Conservation (phyloP, 768 basidiomycete genomes). For the Leucosporidium creatinivorum region DNA sequence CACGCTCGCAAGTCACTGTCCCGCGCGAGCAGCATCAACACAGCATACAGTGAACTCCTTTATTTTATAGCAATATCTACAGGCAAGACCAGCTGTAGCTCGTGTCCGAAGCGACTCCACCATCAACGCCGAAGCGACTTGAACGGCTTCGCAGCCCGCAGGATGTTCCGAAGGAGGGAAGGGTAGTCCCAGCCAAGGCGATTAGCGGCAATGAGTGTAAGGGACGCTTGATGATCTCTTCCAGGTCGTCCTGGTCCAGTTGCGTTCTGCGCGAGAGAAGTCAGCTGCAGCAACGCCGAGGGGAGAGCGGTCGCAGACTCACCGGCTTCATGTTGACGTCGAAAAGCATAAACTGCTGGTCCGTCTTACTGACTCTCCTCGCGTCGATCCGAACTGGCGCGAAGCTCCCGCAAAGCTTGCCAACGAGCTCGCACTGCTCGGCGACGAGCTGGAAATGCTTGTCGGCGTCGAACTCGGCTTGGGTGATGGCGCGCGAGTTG, state of each 20-base stretch:
- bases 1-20: no score
- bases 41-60: no score
- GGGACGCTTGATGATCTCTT: constrained; percentile 36
- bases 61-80: no score
- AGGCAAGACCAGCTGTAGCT: no score
- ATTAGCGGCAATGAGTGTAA: constrained; percentile 37
- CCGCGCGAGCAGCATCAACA: no score
- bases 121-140: neutral
- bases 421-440: constrained; percentile 18
- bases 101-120: no score
- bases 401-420: constrained; percentile 15
- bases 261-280: constrained; percentile 33
- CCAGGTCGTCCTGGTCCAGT: constrained; percentile 39
- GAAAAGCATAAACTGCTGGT: constrained; percentile 34
- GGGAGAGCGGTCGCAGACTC: neutral
- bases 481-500: constrained; percentile 35
- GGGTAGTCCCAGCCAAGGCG: constrained; percentile 38
- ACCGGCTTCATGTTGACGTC: constrained; percentile 41
- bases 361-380: constrained; percentile 14
- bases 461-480: constrained; percentile 30
- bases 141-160: constrained; percentile 23
- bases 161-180: constrained; percentile 28
- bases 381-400: constrained; percentile 37
- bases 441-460: constrained; percentile 27
- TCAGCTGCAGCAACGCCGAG: neutral